phyloP scores from a whole-genome alignment of 306 rosid species.

The Vicia villosa region DNA sequence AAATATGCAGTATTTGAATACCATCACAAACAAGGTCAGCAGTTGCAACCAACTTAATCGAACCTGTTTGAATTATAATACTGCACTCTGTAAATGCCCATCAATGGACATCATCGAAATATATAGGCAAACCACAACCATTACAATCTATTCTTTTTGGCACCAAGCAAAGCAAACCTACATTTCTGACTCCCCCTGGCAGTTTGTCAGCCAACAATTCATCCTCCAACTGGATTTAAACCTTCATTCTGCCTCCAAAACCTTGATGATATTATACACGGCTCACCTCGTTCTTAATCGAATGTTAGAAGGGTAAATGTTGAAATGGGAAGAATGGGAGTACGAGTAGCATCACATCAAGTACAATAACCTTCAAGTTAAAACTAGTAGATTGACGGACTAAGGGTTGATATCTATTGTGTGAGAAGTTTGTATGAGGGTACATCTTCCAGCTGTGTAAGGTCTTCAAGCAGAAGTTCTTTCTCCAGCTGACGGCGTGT shows the following conservation, averaged over 20 bases:
- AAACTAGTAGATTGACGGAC: constrained; percentile 34
- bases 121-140: constrained; percentile 48
- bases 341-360: constrained; percentile 46
- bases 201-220: constrained; percentile 28
- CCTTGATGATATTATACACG: constrained; percentile 41
- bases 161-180: constrained; percentile 45
- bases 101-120: constrained; percentile 38
- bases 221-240: constrained; percentile 35
- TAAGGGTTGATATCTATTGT: constrained; percentile 46
- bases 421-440: constrained; percentile 86
- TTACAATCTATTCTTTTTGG: constrained; percentile 33
- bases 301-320: constrained; percentile 48
- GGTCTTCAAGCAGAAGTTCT: constrained; percentile 80
- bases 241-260: constrained; percentile 39
- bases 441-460: constrained; percentile 78
- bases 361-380: constrained; percentile 53
- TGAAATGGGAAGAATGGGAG: constrained; percentile 37
- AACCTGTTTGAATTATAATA: constrained; percentile 41
- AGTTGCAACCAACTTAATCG: constrained; percentile 37
- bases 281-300: constrained; percentile 33
- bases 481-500: constrained; percentile 94
- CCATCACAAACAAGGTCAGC: constrained; percentile 39
- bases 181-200: constrained; percentile 36
- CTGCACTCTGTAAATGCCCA: constrained; percentile 43
- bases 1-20: constrained; percentile 34